Evolutionary conservation across 202 grass and related monocot genomes (phyloP), one percentile per base, ranked within the genome.

Genomic region (Elaeis oleifera): DNA sequence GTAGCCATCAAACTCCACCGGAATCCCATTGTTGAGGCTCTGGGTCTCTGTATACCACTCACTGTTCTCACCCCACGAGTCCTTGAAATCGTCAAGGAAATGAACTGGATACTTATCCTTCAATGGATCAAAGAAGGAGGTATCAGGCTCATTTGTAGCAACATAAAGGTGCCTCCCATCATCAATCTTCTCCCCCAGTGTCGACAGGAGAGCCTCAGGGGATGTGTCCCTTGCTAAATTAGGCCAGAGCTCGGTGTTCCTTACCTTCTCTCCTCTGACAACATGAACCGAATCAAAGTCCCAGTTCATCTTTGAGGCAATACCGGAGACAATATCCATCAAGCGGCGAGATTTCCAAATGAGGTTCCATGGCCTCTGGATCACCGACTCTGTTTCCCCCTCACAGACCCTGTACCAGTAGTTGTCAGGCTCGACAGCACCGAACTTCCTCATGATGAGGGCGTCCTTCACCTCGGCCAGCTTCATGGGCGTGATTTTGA

Each of bases 1-100:
- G 71, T 80, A 95, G n/a, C 80, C 76, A 54, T 90, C 83, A 63
- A 90, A 95, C 64, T 95, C 76, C 67, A 95, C 75, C 0, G 86
- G 70, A 53, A 95, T 29, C 26, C 90, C 83, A 13, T 67, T 80
- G 60, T 88, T 95, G 67, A 95, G 74, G 28, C 55, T 76, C 78
- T 71, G 90, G 70, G 70, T 81, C 74, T 87, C 88, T 49, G 82
- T 61, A 50, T 82, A 88, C 90, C 81, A 95, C 54, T 88, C 80
- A 60, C 60, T 90, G 25, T 85, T 80, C 53, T 72, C 68, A 18
- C 58, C 68, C 90, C 85, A 89, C 28, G 83, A 71, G 21, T 83
- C 77, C 74, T 79, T 76, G 69, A 65, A 95, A 49, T 83, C 81
- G 59, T 85, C 76, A 4, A 95, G 70, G 51, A 76, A 76, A 80